Percentiles rank a stretch among this genome's conserved stretches.
phyloP scores from a whole-genome alignment of 208 protist genomes.

The Trypanosomatidae sp. region DNA sequence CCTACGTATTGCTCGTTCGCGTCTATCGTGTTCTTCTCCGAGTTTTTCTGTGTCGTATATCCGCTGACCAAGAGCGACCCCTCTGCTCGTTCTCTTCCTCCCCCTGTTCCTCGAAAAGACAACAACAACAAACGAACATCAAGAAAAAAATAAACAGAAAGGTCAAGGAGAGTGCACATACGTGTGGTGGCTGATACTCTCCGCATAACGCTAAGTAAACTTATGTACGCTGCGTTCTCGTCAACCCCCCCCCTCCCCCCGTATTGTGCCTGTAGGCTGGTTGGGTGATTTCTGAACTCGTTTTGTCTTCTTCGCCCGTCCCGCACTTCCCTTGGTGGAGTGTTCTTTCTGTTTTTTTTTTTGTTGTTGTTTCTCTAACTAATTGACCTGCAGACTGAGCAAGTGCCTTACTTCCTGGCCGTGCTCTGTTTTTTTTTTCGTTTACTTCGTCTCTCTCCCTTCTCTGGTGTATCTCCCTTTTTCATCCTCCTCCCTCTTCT shows the following conservation, averaged over 20 bases:
- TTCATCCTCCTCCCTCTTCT: background rate
- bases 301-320: too few relatives aligned
- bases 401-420: background rate
- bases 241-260: background rate
- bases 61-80: background rate
- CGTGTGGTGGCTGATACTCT: background rate
- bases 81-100: background rate
- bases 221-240: background rate
- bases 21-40: background rate
- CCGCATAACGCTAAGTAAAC: background rate
- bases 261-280: too few relatives aligned
- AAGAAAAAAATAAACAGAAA: background rate
- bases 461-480: background rate
- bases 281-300: background rate
- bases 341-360: background rate
- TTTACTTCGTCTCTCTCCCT: background rate
- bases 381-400: background rate
- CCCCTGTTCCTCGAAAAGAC: background rate
- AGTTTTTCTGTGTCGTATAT: background rate
- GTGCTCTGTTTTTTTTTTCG: conserved; percentile 8
- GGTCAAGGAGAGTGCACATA: background rate
- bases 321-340: background rate
- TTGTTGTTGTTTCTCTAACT: background rate
- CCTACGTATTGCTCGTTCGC: background rate
- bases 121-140: background rate